A percentile compares a stretch with the other conserved stretches of the same genome.
phyloP scores from a whole-genome alignment of 176 grass and related monocot genomes.

The Phyllostachys edulis region DNA sequence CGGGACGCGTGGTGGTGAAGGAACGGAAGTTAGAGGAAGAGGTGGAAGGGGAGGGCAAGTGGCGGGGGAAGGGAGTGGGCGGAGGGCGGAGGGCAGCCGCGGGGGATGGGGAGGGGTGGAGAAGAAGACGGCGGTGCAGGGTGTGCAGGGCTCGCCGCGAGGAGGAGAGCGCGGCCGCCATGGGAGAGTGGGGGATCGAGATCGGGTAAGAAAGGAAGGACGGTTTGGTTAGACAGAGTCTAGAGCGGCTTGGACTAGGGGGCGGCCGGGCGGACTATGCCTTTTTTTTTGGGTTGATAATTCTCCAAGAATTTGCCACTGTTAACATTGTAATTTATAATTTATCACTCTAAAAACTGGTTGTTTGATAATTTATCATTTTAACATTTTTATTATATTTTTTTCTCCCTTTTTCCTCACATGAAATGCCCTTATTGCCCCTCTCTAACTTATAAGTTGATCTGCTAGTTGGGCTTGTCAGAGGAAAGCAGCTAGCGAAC shows the following conservation, averaged over 20 bases:
- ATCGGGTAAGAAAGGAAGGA: slow-evolving; percentile 1
- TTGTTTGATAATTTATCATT: too few species aligned
- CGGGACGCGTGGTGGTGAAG: slow-evolving; percentile 33
- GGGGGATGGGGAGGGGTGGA: not conserved
- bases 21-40: slow-evolving; percentile 7
- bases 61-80: not conserved
- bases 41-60: not conserved
- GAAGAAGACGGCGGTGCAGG: slow-evolving; percentile 37
- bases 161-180: slow-evolving; percentile 44
- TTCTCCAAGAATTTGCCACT: too few species aligned
- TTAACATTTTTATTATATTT: too few species aligned
- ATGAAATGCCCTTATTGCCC: too few species aligned
- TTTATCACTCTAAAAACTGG: too few species aligned
- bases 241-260: slow-evolving; percentile 7
- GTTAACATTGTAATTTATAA: too few species aligned
- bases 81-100: slow-evolving; percentile 8
- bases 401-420: too few species aligned
- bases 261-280: too few species aligned
- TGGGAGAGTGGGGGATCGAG: slow-evolving; percentile 36
- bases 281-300: too few species aligned
- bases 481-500: too few species aligned
- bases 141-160: slow-evolving; percentile 42
- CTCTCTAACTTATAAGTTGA: too few species aligned
- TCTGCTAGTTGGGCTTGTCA: too few species aligned
- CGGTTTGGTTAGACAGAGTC: not conserved